Evolutionary conservation across 306 rosid species (phyloP).

Genomic region (Boehmeria nivea): DNA sequence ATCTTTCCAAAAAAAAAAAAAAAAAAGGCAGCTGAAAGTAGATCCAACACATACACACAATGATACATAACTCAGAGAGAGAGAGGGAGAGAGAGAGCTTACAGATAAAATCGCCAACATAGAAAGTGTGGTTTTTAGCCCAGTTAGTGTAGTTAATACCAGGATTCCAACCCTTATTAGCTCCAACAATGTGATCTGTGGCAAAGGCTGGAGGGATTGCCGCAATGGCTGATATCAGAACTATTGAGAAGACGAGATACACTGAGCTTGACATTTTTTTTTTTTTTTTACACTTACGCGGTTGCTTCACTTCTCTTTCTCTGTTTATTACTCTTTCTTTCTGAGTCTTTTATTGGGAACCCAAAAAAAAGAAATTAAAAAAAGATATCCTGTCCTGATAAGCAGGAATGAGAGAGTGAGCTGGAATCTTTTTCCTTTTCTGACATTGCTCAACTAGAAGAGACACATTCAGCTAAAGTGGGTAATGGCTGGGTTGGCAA

Average conservation of each 20-base stretch:
- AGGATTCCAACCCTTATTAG: conserved; percentile 94
- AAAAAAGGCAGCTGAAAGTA: no score
- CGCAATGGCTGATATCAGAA: conserved; percentile 27
- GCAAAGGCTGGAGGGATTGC: conserved; percentile 36
- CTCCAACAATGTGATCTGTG: conserved; percentile 89
- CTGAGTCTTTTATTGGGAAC: neutral
- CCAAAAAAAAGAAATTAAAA: neutral
- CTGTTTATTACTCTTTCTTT: neutral
- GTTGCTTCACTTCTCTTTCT: neutral
- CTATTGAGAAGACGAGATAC: conserved; percentile 18
- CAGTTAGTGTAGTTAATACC: conserved; percentile 76
- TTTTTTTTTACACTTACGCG: conserved; percentile 4
- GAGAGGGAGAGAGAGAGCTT: conserved; percentile 16
- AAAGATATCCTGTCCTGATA: neutral
- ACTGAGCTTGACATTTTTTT: conserved; percentile 14
- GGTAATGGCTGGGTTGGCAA: no score
- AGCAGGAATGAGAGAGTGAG: neutral
- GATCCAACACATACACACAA: no score
- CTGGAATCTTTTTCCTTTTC: neutral
- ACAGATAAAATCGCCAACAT: conserved; percentile 81
- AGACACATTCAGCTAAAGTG: neutral
- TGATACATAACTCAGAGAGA: no score
- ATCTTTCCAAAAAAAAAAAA: no score
- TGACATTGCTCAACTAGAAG: neutral
- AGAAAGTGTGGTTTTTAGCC: conserved; percentile 85